These are phyloP conservation scores for Pythium coloratum DNA, from an alignment of 352 stramenopile species.

Conservation along the genomic window DNA sequence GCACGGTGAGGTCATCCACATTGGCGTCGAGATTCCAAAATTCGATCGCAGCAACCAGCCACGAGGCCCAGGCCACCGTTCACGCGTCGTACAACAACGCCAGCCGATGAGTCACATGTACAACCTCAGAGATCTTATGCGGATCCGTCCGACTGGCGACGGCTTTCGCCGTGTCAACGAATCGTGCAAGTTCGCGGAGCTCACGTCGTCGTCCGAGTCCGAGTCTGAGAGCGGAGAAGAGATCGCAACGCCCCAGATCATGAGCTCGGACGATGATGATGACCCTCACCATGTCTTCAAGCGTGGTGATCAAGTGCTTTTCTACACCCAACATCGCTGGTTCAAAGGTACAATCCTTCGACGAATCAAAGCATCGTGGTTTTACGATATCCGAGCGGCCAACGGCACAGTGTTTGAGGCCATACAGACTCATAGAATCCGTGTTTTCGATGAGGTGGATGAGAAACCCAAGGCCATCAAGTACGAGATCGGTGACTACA, in stretches of 20 bases:
- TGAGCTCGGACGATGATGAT: conserved; percentile 26
- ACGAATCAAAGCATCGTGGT: conserved; percentile 44
- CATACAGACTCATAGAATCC: conserved; percentile 46
- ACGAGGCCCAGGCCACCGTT: conserved; percentile 4
- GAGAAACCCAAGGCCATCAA: conserved; percentile 12
- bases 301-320: conserved; percentile 52
- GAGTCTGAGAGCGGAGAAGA: conserved; percentile 19
- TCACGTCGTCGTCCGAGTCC: conserved; percentile 40
- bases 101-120: conserved; percentile 38
- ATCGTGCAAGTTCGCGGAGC: conserved; percentile 39
- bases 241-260: conserved; percentile 8
- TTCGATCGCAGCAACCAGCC: neutral
- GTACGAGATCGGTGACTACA: conserved; percentile 13
- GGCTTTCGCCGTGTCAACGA: conserved; percentile 56
- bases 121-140: conserved; percentile 42
- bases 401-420: conserved; percentile 50
- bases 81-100: neutral
- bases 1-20: conserved; percentile 23
- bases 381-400: conserved; percentile 54
- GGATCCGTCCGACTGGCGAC: conserved; percentile 49
- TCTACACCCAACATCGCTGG: conserved; percentile 35
- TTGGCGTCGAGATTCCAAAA: conserved; percentile 1
- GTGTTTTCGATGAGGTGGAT: conserved; percentile 25
- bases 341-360: conserved; percentile 38
- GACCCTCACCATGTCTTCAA: conserved; percentile 33